phyloP scores from a whole-genome alignment of 1,284 basidiomycete species.

The Wolfiporia cocos region DNA sequence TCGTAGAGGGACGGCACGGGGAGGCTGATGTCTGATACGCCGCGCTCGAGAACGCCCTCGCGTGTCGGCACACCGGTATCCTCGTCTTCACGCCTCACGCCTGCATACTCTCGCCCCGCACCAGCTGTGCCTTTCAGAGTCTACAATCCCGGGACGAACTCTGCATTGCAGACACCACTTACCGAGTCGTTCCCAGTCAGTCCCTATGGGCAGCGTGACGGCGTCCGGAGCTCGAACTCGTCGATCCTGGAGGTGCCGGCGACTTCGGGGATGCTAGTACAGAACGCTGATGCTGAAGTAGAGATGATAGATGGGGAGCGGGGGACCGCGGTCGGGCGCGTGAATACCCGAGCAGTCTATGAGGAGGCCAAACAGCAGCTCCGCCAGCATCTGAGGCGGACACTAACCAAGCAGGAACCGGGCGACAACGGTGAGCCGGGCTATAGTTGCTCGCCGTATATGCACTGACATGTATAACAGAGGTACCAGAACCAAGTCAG shows the following conservation, averaged over 20 bases:
- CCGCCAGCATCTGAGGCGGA: conserved; percentile 64
- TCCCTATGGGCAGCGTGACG: conserved; percentile 14
- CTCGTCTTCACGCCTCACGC: conserved; percentile 22
- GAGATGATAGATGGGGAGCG: conserved; percentile 47
- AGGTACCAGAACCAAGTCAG: conserved; percentile 10
- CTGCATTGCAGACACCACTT: conserved; percentile 16
- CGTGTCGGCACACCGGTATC: conserved; percentile 27
- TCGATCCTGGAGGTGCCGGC: conserved; percentile 57
- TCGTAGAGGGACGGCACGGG: no score
- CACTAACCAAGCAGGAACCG: conserved; percentile 29
- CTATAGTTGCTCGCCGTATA: no score
- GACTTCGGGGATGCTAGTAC: conserved; percentile 58
- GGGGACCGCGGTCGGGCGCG: conserved; percentile 36
- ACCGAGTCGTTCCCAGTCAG: conserved; percentile 2
- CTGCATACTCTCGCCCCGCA: conserved; percentile 24
- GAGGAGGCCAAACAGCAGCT: conserved; percentile 59
- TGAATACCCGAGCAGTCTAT: conserved; percentile 34
- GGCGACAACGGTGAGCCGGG: no score
- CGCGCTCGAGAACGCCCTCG: conserved; percentile 24
- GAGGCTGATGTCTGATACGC: conserved; percentile 23
- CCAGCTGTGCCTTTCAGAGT: conserved; percentile 28
- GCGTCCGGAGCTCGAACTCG: conserved; percentile 57
- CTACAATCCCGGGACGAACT: conserved; percentile 21
- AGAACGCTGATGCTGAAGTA: conserved; percentile 53
- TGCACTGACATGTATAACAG: no score